A percentile compares a stretch with the other conserved stretches of the same genome.
phyloP scores from a whole-genome alignment of 148 eudicot genomes.

The Rhododendron williamsianum region DNA sequence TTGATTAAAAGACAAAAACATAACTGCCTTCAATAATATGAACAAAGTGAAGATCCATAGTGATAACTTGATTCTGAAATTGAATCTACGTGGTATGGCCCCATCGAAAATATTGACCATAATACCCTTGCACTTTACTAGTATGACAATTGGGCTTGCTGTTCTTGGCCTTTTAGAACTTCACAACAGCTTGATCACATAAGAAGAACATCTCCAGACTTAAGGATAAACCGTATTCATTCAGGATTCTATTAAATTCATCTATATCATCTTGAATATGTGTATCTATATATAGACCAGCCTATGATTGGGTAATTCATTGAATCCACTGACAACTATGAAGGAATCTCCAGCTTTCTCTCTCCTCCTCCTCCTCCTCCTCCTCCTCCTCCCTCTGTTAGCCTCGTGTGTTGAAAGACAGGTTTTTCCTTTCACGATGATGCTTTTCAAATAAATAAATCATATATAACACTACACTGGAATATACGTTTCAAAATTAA shows the following conservation, averaged over 20 bases:
- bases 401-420: slow-evolving; percentile 23
- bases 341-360: slow-evolving; percentile 2
- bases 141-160: background rate
- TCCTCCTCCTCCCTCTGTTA: slow-evolving; percentile 25
- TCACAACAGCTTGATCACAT: background rate
- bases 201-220: background rate
- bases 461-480: background rate
- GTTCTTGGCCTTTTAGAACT: background rate
- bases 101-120: background rate
- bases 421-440: slow-evolving; percentile 15
- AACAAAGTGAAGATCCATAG: background rate
- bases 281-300: background rate
- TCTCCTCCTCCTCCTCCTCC: slow-evolving; percentile 2
- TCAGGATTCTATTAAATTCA: no score
- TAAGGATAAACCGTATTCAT: background rate
- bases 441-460: background rate
- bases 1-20: background rate
- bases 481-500: background rate
- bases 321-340: slow-evolving; percentile 13
- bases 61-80: background rate
- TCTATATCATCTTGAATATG: no score
- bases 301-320: background rate
- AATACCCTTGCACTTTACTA: background rate
- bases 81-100: background rate
- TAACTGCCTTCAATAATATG: no score